Percentiles rank a stretch among this genome's conserved stretches.
These are phyloP conservation scores for Zygoascus ofunaensis DNA, from an alignment of 805 yeast genomes.

Conservation along the genomic window DNA sequence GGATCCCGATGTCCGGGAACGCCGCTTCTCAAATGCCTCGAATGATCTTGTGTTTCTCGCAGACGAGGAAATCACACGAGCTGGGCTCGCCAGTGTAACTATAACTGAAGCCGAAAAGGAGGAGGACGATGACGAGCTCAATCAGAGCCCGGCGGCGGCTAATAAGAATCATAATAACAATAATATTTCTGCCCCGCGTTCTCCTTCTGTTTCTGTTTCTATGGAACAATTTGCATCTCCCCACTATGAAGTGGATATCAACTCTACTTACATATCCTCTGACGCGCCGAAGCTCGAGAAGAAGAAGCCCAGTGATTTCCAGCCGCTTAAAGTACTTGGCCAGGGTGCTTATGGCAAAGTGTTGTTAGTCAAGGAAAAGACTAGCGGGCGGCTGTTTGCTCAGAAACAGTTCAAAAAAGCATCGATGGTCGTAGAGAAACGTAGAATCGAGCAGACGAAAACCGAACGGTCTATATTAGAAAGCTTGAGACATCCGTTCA, in stretches of 20 bases:
- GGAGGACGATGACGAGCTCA: background rate
- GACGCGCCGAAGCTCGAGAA: conserved; percentile 17
- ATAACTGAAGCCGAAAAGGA: background rate
- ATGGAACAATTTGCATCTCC: too few relatives aligned
- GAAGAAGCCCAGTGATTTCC: conserved; percentile 45
- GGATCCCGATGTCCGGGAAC: conserved; percentile 1
- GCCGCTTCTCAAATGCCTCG: background rate
- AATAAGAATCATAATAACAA: too few relatives aligned
- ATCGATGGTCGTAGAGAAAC: conserved; percentile 50
- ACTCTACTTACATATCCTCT: conserved; percentile 30
- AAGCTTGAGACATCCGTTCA: conserved; percentile 68
- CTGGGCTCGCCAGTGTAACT: background rate
- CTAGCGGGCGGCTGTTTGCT: conserved; percentile 62
- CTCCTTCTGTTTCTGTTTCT: background rate
- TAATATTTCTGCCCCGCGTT: background rate
- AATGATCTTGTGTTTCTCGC: conserved; percentile 8
- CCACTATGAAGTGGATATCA: conserved; percentile 40
- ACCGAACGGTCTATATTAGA: conserved; percentile 68
- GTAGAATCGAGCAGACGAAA: conserved; percentile 64
- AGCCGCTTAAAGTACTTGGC: conserved; percentile 68
- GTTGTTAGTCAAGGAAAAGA: conserved; percentile 56
- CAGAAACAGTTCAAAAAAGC: conserved; percentile 83
- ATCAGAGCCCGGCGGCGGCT: background rate
- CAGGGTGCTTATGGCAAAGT: conserved; percentile 88
- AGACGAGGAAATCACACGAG: conserved; percentile 4